phyloP scores from a whole-genome alignment of 2,329 filamentous ascomycete species.

The Epichloe typhina region DNA sequence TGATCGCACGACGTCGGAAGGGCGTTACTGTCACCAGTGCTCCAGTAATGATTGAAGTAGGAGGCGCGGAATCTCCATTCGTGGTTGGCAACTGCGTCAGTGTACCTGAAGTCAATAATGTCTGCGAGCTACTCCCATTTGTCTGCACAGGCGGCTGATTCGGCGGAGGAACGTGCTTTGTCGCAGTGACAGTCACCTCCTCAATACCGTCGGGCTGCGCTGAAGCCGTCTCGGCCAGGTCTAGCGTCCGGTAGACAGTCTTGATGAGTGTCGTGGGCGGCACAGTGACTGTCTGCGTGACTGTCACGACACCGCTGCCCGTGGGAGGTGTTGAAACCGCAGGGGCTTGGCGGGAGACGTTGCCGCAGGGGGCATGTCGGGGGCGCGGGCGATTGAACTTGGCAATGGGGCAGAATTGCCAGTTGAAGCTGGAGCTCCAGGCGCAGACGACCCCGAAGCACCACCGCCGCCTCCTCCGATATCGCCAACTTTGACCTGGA shows the following conservation, averaged over 20 bases:
- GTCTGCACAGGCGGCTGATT: neutral
- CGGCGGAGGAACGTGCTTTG: slow-evolving; percentile 1
- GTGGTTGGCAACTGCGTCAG: no score
- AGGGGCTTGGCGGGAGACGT: slow-evolving; percentile 1
- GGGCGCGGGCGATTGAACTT: neutral
- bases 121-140: no score
- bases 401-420: neutral
- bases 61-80: no score
- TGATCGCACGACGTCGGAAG: neutral
- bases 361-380: neutral
- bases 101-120: no score
- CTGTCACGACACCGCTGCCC: slow-evolving; percentile 13
- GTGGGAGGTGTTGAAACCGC: neutral
- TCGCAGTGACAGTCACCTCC: slow-evolving; percentile 3
- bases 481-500: slow-evolving; percentile 27
- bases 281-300: slow-evolving; percentile 23
- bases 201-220: neutral
- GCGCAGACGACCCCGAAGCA: neutral
- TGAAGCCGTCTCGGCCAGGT: neutral
- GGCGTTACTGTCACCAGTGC: no score
- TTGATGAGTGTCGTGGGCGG: slow-evolving; percentile 25
- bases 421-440: neutral
- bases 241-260: slow-evolving; percentile 23
- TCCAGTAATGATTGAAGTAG: no score
- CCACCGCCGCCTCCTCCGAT: slow-evolving; percentile 7